Conservation (phyloP, 2,329 filamentous ascomycete genomes). For the Lasiodiplodia sp. region DNA sequence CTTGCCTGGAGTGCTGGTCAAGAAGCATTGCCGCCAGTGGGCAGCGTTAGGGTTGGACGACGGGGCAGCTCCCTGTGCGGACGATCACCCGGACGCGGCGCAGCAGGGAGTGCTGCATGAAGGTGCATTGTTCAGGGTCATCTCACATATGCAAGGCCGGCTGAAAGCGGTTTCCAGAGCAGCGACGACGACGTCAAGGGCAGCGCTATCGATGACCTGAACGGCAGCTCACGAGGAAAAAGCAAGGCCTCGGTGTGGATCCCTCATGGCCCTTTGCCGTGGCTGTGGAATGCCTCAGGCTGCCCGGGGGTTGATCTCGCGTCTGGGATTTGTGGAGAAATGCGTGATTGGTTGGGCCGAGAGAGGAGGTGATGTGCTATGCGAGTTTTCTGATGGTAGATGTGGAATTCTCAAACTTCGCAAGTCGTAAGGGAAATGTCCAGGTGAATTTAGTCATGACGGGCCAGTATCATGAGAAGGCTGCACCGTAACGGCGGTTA, state of each 20-base stretch:
- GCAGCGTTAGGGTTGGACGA: not conserved
- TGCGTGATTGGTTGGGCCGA: not conserved
- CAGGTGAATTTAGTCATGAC: not conserved
- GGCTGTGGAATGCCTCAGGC: conserved; percentile 8
- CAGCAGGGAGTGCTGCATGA: conserved; percentile 6
- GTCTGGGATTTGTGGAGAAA: conserved; percentile 11
- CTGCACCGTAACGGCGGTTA: not conserved
- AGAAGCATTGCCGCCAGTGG: not conserved
- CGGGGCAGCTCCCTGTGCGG: not conserved
- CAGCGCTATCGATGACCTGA: not conserved
- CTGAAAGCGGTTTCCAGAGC: conserved; percentile 7
- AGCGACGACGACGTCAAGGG: not conserved
- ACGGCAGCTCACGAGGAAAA: not conserved
- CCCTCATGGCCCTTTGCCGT: not conserved
- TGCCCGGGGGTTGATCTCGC: not conserved
- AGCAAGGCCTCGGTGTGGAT: not conserved
- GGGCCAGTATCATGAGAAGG: not conserved
- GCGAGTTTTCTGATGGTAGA: not conserved
- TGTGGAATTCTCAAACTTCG: not conserved
- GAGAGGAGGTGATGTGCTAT: not conserved
- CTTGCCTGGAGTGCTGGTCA: not conserved
- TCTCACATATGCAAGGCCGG: conserved; percentile 3
- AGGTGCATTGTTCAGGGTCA: conserved; percentile 3
- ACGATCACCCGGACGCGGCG: not conserved
- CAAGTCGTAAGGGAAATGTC: not conserved